Evolutionary conservation across 352 stramenopile genomes (phyloP), one percentile per base, ranked within the genome.

Genomic region (Globisporangium canariense): DNA sequence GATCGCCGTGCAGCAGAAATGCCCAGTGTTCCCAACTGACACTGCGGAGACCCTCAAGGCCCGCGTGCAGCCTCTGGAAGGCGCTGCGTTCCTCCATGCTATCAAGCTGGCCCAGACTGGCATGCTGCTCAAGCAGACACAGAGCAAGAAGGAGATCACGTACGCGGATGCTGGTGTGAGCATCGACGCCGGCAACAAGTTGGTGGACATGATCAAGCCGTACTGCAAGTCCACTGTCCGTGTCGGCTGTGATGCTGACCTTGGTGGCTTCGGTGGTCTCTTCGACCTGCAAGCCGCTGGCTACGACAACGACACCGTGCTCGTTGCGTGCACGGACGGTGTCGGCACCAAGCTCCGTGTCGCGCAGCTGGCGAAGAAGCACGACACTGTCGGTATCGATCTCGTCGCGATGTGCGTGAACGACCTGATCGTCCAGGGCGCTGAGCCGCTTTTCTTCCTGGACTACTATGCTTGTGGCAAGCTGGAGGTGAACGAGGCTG

Each of bases 381-480:
- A 99, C 74, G 83, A 98, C 75, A 97, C 90, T 9, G 91, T 99
- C 57, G 97, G 97, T 41, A 98, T 99, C 60, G 97, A 99, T 81
- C 90, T 99, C 38, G 97, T 99, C 36, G 97, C 98, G 46, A 99
- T 99, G 98, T 99, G 96, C 69, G 97, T 99, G 50, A 99, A 99
- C 81, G 98, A 99, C 74, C 80, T 99, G 38, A 98, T 99, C 68
- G 96, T 99, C n/a, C 93, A 98, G 63, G 97, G 97, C 65, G 98
- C 97, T n/a, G 96, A 99, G 67, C 98, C 98, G 22, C 79, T 99
- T 11, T 99, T 99, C 86, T 99, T 99, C 81, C 77, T 99, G 9
- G 98, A 99, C 81, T 99, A 99, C 83, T 99, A 98, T 89, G 97
- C 98, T 61, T 98, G 94, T 40, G 97, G 97, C 43, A 97, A 98